phyloP scores from a whole-genome alignment of 2,329 filamentous ascomycete species.

The Paramyrothecium roridum region DNA sequence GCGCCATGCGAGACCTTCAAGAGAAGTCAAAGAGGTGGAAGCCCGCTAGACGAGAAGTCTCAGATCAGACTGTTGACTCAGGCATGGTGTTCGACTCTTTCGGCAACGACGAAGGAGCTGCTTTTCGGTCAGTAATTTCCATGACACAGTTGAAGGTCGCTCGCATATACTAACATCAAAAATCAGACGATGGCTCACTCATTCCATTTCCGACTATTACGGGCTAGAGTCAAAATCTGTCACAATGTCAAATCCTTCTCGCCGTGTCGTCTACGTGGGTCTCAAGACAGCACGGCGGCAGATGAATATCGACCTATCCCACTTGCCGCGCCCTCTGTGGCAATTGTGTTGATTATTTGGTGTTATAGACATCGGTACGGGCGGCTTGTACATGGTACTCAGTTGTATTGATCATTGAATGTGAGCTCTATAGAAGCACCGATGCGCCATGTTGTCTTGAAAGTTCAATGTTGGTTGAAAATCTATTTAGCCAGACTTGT shows the following conservation, averaged over 20 bases:
- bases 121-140: constrained; percentile 69
- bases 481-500: too few species aligned
- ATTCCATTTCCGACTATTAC: constrained; percentile 90
- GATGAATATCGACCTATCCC: constrained; percentile 19
- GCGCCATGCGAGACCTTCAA: constrained; percentile 46
- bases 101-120: constrained; percentile 70
- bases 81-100: constrained; percentile 77
- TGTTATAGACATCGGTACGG: background rate
- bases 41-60: constrained; percentile 46
- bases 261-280: constrained; percentile 80
- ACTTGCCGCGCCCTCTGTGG: constrained; percentile 62
- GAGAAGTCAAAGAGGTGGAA: constrained; percentile 40
- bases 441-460: too few species aligned
- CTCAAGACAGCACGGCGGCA: constrained; percentile 48
- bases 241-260: constrained; percentile 65
- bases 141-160: background rate
- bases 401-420: too few species aligned
- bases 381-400: too few species aligned
- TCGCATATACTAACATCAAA: constrained; percentile 4
- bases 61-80: constrained; percentile 57
- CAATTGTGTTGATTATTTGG: constrained; percentile 46
- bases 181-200: constrained; percentile 83
- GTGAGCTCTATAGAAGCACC: too few species aligned
- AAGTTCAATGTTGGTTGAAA: too few species aligned
- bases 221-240: constrained; percentile 82